Base-by-base conservation (phyloP, 139 green algal genomes). In the Limnomonas spitsbergensis region DNA sequence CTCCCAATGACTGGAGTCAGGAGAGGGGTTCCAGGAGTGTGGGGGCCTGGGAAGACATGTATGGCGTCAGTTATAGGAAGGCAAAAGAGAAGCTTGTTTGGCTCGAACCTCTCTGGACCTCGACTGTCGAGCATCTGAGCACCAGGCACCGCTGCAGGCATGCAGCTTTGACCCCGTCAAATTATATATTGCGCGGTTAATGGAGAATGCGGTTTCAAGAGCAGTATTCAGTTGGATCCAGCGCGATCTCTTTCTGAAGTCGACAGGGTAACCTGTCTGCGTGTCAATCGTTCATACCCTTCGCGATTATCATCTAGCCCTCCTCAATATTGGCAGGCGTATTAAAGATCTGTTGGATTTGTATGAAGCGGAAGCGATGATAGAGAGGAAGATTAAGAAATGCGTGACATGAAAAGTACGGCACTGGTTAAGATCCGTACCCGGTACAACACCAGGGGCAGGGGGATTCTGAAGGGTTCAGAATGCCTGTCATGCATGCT, bases 141-240 rank as follows among this genome's bases (percentile, higher is more conserved):
- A 61, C 14, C 47, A 29, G 47, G 14, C 20, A 61, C 14, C 14
- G 47, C 47, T 14, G 47, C 47, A 61, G 20, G 14, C 14, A 61
- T 29, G 47, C 47, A 20, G 14, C 47, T 61, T 29, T 20, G 20
- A 14, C 20, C 20, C 14, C 20, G 14, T 14, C 47, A 61, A 29
- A 61, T 61, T 20, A 61, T 61, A 29, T 29, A 61, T 61, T 20
- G 20, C 14, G 20, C 20, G 20, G 14, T 61, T 61, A n/a, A n/a
- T n/a, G n/a, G n/a, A n/a, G n/a, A n/a, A n/a, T 61, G 47, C 20
- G 14, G 14, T 61, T 72, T 39, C 61, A 72, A 39, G 27, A 72
- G 61, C 61, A 72, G 27, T 34, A 34, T 39, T 36, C 6, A 72
- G 27, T 34, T 20, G 24, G 29, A 36, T 72, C 6, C 29, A 20